These are phyloP conservation scores for Brassica rapa DNA, from an alignment of 345 rosid genomes.

Conservation along the genomic window DNA sequence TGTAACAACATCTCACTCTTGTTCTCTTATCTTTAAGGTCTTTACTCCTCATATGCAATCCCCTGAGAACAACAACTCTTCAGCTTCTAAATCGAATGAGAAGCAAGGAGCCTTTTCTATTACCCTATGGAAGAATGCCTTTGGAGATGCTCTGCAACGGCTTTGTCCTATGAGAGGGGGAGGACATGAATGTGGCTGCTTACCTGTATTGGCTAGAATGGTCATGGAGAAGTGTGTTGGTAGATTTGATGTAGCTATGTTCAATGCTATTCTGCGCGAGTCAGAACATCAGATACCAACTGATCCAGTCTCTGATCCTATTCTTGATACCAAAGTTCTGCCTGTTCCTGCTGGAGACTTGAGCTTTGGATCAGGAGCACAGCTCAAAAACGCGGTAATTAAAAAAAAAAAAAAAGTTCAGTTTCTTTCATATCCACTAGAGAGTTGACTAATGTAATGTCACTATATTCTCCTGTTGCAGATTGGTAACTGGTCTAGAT, in stretches of 20 bases:
- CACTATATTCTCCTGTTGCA: conserved; percentile 31
- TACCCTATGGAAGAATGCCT: conserved; percentile 76
- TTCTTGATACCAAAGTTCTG: conserved; percentile 78
- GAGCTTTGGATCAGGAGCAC: conserved; percentile 99
- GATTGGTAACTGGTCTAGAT: conserved; percentile 95
- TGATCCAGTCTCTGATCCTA: conserved; percentile 93
- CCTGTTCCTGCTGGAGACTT: conserved; percentile 95
- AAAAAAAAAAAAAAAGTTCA: conserved; percentile 11
- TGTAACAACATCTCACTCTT: conserved; percentile 23
- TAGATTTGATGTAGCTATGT: conserved; percentile 94
- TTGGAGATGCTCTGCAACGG: conserved; percentile 69
- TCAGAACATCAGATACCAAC: conserved; percentile 93
- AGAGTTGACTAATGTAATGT: not conserved
- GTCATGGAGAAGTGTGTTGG: conserved; percentile 84
- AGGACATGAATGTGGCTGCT: conserved; percentile 93
- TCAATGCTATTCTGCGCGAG: conserved; percentile 93
- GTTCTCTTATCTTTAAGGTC: conserved; percentile 52
- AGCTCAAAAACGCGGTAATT: conserved; percentile 83
- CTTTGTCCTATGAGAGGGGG: conserved; percentile 91
- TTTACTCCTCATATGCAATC: conserved; percentile 93
- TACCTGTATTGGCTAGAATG: conserved; percentile 71
- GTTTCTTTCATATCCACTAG: not conserved
- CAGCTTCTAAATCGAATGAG: conserved; percentile 47
- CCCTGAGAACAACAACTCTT: conserved; percentile 46
- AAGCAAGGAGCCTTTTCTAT: conserved; percentile 81